Base-by-base conservation (phyloP, 768 basidiomycete genomes). In the Pleurotus platypus region DNA sequence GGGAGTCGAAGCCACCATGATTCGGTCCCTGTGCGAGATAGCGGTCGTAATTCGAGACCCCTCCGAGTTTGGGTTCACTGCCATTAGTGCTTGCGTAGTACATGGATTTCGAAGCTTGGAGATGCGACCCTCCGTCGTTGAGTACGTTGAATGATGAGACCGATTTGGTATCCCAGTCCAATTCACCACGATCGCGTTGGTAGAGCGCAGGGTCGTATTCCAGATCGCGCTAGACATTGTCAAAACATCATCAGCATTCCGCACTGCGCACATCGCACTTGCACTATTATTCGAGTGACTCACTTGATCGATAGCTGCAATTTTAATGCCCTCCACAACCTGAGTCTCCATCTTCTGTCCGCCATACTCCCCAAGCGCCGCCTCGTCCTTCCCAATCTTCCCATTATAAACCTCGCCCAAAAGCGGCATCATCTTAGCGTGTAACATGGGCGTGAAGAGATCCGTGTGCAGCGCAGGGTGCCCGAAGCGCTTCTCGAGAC, bases 381-480 rank as follows among this genome's bases (percentile, higher is more conserved):
- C 76, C 58, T 85, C 77, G 51, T 85, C 81, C 38, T 68, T 79
- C 7, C 74, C 81, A 54, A 91, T 78, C 68, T 84, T 87, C 62
- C 92, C 92, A 40, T 79, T 72, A 66, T 92, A 94, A 24, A 94
- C 89, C 59, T 92, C 82, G 37, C 76, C 71, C 18, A 94, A 75
- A 20, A 94, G 73, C 5, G 81, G 86, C 82, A 90, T 86, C 89
- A 92, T 89, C 70, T 85, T 87, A 60, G 87, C 85, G 63, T 92
- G 92, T 50, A 94, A 69, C 89, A 92, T 90, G 0, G 90, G 92
- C 4, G 91, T 92, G 72, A 94, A 91, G 46, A 96, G 78, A 54
- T 95, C 92, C 11, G 82, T 72, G 62, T 94, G 85, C 47, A 99
- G 78, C 13, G 94, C 90, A 1, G 97, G 95, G 69, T 99, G 97